Evolutionary conservation across 805 yeast species (phyloP).

Genomic region (Spencermartinsiella europaea): DNA sequence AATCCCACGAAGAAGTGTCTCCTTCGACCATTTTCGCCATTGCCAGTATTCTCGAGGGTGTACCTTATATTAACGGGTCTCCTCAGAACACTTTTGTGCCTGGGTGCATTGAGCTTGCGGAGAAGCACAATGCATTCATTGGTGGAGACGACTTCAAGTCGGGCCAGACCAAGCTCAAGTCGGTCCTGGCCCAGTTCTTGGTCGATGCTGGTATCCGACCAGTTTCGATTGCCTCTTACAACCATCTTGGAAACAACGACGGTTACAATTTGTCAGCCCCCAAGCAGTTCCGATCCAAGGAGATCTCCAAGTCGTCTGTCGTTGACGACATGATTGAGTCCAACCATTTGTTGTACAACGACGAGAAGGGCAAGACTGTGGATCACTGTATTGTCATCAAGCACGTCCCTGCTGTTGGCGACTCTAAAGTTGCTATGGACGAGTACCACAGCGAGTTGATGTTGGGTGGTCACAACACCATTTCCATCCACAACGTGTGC

Average conservation of each 20-base stretch:
- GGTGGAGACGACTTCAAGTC: slow-evolving; percentile 98
- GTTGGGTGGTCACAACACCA: slow-evolving; percentile 96
- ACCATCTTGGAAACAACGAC: slow-evolving; percentile 94
- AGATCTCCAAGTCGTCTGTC: slow-evolving; percentile 87
- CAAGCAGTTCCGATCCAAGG: slow-evolving; percentile 90
- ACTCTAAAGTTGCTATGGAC: slow-evolving; percentile 97
- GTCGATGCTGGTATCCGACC: slow-evolving; percentile 98
- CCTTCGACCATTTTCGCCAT: slow-evolving; percentile 94
- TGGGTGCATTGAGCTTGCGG: slow-evolving; percentile 87
- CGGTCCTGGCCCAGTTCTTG: slow-evolving; percentile 92
- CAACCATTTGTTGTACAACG: slow-evolving; percentile 77
- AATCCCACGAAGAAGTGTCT: slow-evolving; percentile 75
- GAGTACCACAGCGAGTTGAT: slow-evolving; percentile 94
- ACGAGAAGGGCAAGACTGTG: slow-evolving; percentile 67
- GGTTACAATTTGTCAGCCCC: slow-evolving; percentile 90
- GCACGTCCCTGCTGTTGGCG: slow-evolving; percentile 91
- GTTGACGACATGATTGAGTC: slow-evolving; percentile 92
- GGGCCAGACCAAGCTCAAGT: slow-evolving; percentile 93
- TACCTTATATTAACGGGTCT: slow-evolving; percentile 92
- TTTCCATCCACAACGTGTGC: slow-evolving; percentile 90
- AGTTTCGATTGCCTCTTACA: slow-evolving; percentile 88
- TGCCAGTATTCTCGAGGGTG: slow-evolving; percentile 82
- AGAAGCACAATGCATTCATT: slow-evolving; percentile 64
- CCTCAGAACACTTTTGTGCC: slow-evolving; percentile 98
- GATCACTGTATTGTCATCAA: slow-evolving; percentile 96